Percentiles rank a stretch among this genome's conserved stretches.
phyloP scores from a whole-genome alignment of 1,139 yeast species.

The Debaryomyces singareniensis region DNA sequence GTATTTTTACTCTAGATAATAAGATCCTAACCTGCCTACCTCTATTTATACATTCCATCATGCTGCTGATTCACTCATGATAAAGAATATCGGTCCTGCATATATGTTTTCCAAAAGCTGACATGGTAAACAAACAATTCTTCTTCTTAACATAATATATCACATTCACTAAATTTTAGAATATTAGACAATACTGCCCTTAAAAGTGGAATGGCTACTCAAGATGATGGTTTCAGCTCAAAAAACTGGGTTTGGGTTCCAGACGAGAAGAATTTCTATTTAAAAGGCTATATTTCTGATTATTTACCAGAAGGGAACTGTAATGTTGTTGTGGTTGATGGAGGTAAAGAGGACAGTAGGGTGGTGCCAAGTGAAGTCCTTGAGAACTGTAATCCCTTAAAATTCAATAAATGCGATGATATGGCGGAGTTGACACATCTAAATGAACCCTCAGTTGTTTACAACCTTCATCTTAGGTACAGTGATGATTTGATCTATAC shows the following conservation, averaged over 20 bases:
- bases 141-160: too few species aligned
- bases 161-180: too few species aligned
- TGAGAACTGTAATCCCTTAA: constrained; percentile 80
- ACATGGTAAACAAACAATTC: too few species aligned
- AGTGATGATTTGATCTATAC: constrained; percentile 72
- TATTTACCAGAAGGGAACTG: constrained; percentile 45
- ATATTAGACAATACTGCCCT: neutral
- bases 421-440: constrained; percentile 94
- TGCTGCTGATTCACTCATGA: too few species aligned
- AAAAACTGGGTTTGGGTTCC: constrained; percentile 81
- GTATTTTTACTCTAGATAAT: too few species aligned
- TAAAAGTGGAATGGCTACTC: constrained; percentile 16
- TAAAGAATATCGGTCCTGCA: too few species aligned
- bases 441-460: constrained; percentile 90
- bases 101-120: too few species aligned
- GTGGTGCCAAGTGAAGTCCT: constrained; percentile 39
- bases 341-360: constrained; percentile 28
- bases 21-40: too few species aligned
- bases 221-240: constrained; percentile 47
- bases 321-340: constrained; percentile 48
- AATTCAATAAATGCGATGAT: constrained; percentile 86
- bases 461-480: constrained; percentile 75
- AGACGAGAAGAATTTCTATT: constrained; percentile 56
- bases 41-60: too few species aligned
- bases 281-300: constrained; percentile 62